Evolutionary conservation across 1,139 yeast genomes (phyloP), one percentile per base, ranked within the genome.

Genomic region (Schwanniomyces etchellsii): DNA sequence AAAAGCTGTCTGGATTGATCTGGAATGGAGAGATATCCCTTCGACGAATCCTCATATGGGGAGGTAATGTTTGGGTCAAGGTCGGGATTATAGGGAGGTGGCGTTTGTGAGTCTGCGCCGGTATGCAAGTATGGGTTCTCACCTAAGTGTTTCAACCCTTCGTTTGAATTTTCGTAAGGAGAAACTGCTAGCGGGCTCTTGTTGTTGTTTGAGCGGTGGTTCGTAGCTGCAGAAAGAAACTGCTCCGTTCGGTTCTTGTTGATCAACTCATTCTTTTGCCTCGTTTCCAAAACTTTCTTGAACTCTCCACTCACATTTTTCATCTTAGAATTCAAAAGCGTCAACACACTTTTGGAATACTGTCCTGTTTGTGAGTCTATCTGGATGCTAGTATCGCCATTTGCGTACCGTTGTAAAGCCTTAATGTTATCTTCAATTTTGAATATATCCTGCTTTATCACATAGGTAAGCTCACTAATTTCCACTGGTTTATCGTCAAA

Each of bases 401-500:
- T 69, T 30, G 68, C 64, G 45, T 62, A 72, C 39, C 60, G 60
- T 50, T 81, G 86, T 34, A 86, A 61, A 29, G 70, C 74, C 42
- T 81, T 81, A 43, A 91, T 68, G 42, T 73, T 76, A 45, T 83
- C 81, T 50, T 88, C 96, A 36, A 93, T 79, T 43, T 80, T 75
- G 52, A 89, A 82, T 26, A 93, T 85, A 52, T 88, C 95, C 53
- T 91, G 96, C 50, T 91, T 93, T 48, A 91, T 88, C 29, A 91
- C 83, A 50, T 82, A 85, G 1, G 98, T 88, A 43, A 93, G 66
- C 54, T 91, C 96, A 13, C 91, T 85, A 38, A 93, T 85, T 52
- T 91, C 98, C 18, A 84, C 80, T 1, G 98, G 96, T 44, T 83
- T 80, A 55, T 93, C 98, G 51, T 89, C 96, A 47, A 91, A 85